Evolutionary conservation across 192 early-diverging fungal genomes (phyloP).

Genomic region (Funneliformis geosporum): DNA sequence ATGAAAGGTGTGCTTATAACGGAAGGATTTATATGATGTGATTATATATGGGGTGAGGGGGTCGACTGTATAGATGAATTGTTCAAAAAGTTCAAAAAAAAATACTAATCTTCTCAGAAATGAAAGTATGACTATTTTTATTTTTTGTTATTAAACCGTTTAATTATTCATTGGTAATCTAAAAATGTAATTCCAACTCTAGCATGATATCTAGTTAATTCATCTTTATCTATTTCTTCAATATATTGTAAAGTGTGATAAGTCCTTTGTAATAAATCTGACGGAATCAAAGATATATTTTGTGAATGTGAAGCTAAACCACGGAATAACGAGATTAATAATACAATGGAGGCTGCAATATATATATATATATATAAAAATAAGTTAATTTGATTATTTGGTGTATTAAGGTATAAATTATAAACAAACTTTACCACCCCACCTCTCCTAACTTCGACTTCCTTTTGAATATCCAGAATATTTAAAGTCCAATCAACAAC

Average conservation of each 20-base stretch:
- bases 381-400: neutral
- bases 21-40: too few species aligned
- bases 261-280: slow-evolving; percentile 56
- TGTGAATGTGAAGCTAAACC: slow-evolving; percentile 56
- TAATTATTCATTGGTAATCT: too few species aligned
- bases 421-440: neutral
- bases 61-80: too few species aligned
- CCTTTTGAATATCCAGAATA: slow-evolving; percentile 66
- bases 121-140: too few species aligned
- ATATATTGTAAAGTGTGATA: slow-evolving; percentile 63
- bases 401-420: neutral
- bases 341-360: slow-evolving; percentile 66
- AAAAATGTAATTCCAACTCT: slow-evolving; percentile 54
- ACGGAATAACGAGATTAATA: slow-evolving; percentile 68
- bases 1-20: too few species aligned
- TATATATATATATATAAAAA: neutral
- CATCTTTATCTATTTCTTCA: slow-evolving; percentile 69
- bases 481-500: slow-evolving; percentile 69
- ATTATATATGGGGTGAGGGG: too few species aligned
- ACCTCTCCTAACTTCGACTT: slow-evolving; percentile 67
- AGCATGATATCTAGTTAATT: slow-evolving; percentile 71
- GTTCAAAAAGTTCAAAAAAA: too few species aligned
- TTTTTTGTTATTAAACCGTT: too few species aligned
- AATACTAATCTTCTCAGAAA: too few species aligned
- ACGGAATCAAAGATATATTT: slow-evolving; percentile 57